Evolutionary conservation across 1,284 basidiomycete species (phyloP), one percentile per base, ranked within the genome.

Genomic region (Moesziomyces sp.): DNA sequence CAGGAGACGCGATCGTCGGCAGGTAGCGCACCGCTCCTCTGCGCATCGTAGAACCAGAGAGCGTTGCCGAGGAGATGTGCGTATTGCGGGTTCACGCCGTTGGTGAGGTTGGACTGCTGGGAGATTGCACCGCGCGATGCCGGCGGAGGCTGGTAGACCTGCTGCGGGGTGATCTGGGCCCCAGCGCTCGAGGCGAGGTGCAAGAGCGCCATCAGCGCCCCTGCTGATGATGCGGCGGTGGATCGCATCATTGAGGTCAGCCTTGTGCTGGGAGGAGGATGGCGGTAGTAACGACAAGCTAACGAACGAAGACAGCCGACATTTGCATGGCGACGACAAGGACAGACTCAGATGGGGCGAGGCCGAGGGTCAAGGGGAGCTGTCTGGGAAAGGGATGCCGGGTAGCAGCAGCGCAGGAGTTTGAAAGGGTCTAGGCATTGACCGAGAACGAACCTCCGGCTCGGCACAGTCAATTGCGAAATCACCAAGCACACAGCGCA

Each of bases 41-140:
- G 94, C 0, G 90, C 93, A 71, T 97, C 94, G 82, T 95, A 97
- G 84, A 95, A 96, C 82, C 90, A 96, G 21, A 97, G 84, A 35
- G 91, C 84, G 83, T 92, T 90, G 14, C 93, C 93, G 0, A 96
- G 88, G 0, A 95, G 85, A 40, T 87, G 89, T 1, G 89, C 87
- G 92, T 93, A 96, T 81, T 94, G 92, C 3, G 70, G 58, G 19
- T 76, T 75, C 47, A 71, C 52, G 14, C 55, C 55, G 33, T 72
- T 54, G 56, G 70, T 62, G 28, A 63, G 54, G n/a, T 66, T 67
- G 35, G 58, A 58, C 21, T 55, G 48, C 21, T 66, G 60, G 13
- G 63, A 63, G 14, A 63, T 48, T n/a, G 58, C 52, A 5, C 67
- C 72, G 18, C 23, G 44, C 13, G 67, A 59, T 6, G 67, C 59